These are phyloP conservation scores for Mortierella sp. DNA, from an alignment of 371 early-diverging fungal species.

Conservation along the genomic window DNA sequence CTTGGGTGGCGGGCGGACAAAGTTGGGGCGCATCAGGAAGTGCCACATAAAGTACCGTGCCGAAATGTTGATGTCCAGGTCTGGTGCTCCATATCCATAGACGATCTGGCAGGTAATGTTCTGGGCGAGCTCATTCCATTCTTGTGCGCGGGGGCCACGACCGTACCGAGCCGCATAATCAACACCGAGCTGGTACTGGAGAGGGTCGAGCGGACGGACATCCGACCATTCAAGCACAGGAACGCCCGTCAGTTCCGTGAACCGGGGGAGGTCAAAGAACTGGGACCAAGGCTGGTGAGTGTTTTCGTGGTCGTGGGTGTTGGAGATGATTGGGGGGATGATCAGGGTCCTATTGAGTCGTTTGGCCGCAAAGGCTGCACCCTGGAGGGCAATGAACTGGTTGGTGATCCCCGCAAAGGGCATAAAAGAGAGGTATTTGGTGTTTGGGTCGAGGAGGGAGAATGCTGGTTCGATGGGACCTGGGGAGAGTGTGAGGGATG, in stretches of 20 bases:
- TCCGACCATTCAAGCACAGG: constrained; percentile 38
- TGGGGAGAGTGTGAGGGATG: not conserved
- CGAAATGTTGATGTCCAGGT: constrained; percentile 9
- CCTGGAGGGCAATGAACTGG: constrained; percentile 42
- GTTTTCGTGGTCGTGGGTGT: constrained; percentile 37
- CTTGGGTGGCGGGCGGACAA: not conserved
- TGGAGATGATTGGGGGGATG: constrained; percentile 45
- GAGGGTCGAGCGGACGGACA: constrained; percentile 3
- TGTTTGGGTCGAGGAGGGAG: constrained; percentile 24
- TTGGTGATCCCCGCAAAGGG: constrained; percentile 49
- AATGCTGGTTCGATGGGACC: not conserved
- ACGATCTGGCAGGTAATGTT: constrained; percentile 18
- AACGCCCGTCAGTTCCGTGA: constrained; percentile 35
- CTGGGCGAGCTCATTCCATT: constrained; percentile 8
- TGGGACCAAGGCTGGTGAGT: constrained; percentile 43
- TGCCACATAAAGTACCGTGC: constrained; percentile 19
- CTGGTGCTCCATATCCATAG: constrained; percentile 23
- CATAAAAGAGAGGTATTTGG: constrained; percentile 29
- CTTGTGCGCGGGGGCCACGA: not conserved
- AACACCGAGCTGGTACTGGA: constrained; percentile 7
- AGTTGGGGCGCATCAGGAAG: constrained; percentile 18
- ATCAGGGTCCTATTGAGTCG: constrained; percentile 42
- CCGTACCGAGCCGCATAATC: not conserved
- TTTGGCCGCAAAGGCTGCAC: constrained; percentile 26
- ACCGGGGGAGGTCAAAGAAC: constrained; percentile 31